Evolutionary conservation across 768 basidiomycete genomes (phyloP).

Genomic region (Lactarius vividus): DNA sequence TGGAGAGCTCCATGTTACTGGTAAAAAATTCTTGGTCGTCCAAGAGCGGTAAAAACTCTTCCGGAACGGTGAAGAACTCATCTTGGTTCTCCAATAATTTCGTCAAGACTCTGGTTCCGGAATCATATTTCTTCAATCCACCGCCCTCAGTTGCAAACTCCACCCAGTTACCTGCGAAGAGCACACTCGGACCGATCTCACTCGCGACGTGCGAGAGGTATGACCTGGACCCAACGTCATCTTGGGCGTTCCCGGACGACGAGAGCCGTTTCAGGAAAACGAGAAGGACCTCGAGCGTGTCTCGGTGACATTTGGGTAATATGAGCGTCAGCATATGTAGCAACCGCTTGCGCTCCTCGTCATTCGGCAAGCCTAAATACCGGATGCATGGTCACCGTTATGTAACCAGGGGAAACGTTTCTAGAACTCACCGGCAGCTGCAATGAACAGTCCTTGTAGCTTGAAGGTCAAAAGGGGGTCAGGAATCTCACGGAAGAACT

Average conservation of each 20-base stretch:
- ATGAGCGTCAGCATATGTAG: conserved; percentile 85
- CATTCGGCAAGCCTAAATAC: conserved; percentile 59
- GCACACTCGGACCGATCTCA: conserved; percentile 96
- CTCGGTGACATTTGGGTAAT: conserved; percentile 89
- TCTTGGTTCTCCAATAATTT: conserved; percentile 90
- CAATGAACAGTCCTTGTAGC: conserved; percentile 83
- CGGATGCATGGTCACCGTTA: conserved; percentile 23
- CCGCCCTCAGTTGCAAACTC: conserved; percentile 54
- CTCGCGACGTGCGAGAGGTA: conserved; percentile 93
- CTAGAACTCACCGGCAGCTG: conserved; percentile 71
- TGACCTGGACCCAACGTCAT: conserved; percentile 97
- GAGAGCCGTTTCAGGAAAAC: conserved; percentile 99
- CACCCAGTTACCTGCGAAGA: conserved; percentile 84
- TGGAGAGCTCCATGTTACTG: conserved; percentile 82
- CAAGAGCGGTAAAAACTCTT: conserved; percentile 82
- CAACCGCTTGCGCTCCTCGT: conserved; percentile 75
- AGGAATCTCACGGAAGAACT: conserved; percentile 93
- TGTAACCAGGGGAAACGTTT: not conserved
- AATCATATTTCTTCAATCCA: not conserved
- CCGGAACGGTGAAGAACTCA: conserved; percentile 89
- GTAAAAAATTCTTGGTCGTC: conserved; percentile 91
- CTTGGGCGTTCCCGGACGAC: conserved; percentile 96
- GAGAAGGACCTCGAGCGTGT: conserved; percentile 96
- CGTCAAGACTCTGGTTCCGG: conserved; percentile 71
- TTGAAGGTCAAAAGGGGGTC: conserved; percentile 96